A percentile compares a stretch with the other conserved stretches of the same genome.
Evolutionary conservation across 2,329 filamentous ascomycete species (phyloP).

Genomic region (Botrytis fabae): DNA sequence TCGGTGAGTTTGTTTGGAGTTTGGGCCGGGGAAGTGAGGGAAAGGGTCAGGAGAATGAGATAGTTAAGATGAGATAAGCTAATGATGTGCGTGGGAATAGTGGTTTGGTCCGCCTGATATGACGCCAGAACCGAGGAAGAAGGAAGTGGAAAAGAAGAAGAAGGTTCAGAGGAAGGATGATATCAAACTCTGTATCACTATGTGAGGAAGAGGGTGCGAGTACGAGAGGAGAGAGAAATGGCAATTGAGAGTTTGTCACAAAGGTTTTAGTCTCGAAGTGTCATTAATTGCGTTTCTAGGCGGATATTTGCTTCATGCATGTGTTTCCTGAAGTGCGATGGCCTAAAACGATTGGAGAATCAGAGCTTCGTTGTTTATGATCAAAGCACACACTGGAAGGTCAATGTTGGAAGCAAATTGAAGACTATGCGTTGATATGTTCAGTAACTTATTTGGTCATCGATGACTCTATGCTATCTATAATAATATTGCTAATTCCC

Average conservation of each 20-base stretch:
- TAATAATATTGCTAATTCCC: not conserved
- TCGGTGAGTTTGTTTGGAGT: constrained; percentile 11
- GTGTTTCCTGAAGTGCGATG: not conserved
- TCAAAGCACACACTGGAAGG: not conserved
- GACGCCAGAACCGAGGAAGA: constrained; percentile 8
- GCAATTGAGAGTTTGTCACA: not conserved
- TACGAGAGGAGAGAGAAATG: not conserved
- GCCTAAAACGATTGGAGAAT: too few relatives aligned
- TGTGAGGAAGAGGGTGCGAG: not conserved
- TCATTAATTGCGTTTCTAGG: not conserved
- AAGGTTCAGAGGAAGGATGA: not conserved
- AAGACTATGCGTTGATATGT: not conserved
- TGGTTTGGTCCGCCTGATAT: constrained; percentile 20
- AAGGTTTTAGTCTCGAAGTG: not conserved
- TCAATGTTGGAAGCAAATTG: not conserved
- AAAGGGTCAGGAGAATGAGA: not conserved
- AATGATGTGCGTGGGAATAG: constrained; percentile 2
- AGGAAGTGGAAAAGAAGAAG: not conserved
- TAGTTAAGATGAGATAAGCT: not conserved
- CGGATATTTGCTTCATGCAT: not conserved
- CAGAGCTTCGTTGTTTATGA: not conserved
- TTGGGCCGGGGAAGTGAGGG: not conserved
- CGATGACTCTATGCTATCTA: constrained; percentile 12
- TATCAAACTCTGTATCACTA: constrained; percentile 8
- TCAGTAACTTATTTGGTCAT: not conserved